A percentile compares a stretch with the other conserved stretches of the same genome.
phyloP scores from a whole-genome alignment of 305 asterid species.

The Coffea humblotiana region DNA sequence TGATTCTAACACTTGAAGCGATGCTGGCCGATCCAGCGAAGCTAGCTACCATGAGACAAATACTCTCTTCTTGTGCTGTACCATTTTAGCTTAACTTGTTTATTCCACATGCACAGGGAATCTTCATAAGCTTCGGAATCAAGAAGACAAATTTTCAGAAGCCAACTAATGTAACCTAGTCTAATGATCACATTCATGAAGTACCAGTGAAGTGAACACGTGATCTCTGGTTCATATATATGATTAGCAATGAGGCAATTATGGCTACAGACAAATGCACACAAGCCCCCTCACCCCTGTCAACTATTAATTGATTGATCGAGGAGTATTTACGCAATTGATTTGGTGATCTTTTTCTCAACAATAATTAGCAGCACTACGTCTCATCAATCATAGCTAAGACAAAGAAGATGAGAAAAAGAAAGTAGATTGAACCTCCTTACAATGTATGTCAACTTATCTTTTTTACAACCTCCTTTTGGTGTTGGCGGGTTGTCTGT shows the following conservation, averaged over 20 bases:
- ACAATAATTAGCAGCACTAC: not conserved
- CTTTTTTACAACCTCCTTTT: slow-evolving; percentile 11
- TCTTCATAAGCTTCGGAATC: not conserved
- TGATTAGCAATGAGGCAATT: not conserved
- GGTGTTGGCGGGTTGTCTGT: slow-evolving; percentile 42
- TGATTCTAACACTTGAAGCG: not conserved
- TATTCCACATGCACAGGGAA: not conserved
- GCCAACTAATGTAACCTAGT: slow-evolving; percentile 10
- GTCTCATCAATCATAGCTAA: slow-evolving; percentile 1
- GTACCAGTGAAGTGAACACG: not conserved
- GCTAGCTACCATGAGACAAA: not conserved
- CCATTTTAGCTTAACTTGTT: not conserved
- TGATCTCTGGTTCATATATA: not conserved
- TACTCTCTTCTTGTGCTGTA: not conserved
- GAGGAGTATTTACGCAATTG: too few relatives aligned
- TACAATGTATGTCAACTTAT: not conserved
- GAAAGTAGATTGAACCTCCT: not conserved
- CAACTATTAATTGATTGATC: not conserved
- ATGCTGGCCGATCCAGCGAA: not conserved
- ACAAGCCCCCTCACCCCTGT: not conserved
- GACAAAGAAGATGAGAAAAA: not conserved
- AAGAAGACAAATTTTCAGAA: not conserved
- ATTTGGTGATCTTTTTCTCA: not conserved
- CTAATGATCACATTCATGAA: not conserved
- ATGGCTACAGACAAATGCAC: not conserved